A percentile compares a stretch with the other conserved stretches of the same genome.
These are phyloP conservation scores for Actinomortierella wolfii DNA, from an alignment of 371 early-diverging fungal species.

Conservation along the genomic window DNA sequence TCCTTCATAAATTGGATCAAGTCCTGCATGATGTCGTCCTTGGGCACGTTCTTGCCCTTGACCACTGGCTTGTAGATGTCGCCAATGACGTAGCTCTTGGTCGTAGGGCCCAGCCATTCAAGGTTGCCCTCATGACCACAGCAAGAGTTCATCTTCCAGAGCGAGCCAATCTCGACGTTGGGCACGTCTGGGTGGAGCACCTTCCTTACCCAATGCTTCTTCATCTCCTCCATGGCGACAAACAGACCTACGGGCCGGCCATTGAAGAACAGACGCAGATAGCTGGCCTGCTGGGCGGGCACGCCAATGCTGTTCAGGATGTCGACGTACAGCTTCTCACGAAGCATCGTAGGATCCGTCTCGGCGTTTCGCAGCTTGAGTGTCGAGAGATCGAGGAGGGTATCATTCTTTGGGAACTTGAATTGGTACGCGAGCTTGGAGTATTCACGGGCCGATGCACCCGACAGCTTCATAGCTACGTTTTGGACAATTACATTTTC, in stretches of 20 bases:
- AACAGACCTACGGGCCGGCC: slow-evolving; percentile 27
- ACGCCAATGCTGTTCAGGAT: slow-evolving; percentile 49
- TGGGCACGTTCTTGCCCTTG: slow-evolving; percentile 20
- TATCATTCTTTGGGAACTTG: slow-evolving; percentile 34
- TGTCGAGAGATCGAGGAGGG: slow-evolving; percentile 25
- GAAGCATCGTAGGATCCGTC: slow-evolving; percentile 55
- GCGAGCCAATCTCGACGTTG: slow-evolving; percentile 22
- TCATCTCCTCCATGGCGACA: slow-evolving; percentile 41
- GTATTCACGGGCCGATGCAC: slow-evolving; percentile 32
- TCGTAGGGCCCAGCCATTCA: slow-evolving; percentile 32
- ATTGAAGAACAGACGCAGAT: slow-evolving; percentile 38
- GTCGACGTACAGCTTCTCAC: slow-evolving; percentile 59
- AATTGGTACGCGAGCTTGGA: slow-evolving; percentile 28
- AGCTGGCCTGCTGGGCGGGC: slow-evolving; percentile 50
- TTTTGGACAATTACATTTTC: slow-evolving; percentile 23
- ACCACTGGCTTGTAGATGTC: slow-evolving; percentile 39
- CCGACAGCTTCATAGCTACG: slow-evolving; percentile 21
- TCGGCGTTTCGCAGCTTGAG: slow-evolving; percentile 37
- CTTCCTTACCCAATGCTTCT: slow-evolving; percentile 35
- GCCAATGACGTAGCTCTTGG: slow-evolving; percentile 14
- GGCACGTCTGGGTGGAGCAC: slow-evolving; percentile 26
- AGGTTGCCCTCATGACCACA: slow-evolving; percentile 22
- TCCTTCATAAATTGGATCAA: slow-evolving; percentile 50
- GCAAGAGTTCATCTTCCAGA: slow-evolving; percentile 42
- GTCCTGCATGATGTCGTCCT: slow-evolving; percentile 28